Conservation (phyloP, 208 protist species). For the Wallacemonas sp. region DNA sequence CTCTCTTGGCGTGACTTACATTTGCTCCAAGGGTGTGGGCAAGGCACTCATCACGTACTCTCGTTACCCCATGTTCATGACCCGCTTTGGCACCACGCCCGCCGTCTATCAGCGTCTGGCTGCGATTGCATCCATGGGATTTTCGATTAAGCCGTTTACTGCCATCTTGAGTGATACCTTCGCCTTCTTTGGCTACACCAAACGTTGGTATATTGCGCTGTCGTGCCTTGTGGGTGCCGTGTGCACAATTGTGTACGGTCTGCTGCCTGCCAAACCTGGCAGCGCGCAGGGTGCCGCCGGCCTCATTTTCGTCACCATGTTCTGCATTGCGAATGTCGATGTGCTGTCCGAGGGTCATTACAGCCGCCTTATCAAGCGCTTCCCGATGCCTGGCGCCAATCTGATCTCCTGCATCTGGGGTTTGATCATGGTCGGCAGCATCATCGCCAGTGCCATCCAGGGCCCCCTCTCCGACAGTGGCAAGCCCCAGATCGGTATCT, state of each 20-base stretch:
- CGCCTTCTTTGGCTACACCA: slow-evolving; percentile 41
- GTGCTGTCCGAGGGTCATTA: slow-evolving; percentile 45
- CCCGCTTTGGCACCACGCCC: slow-evolving; percentile 17
- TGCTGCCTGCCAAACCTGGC: slow-evolving; percentile 19
- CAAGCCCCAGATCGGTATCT: slow-evolving; percentile 24
- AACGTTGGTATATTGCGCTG: slow-evolving; percentile 36
- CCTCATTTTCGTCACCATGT: slow-evolving; percentile 33
- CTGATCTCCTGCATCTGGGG: slow-evolving; percentile 43
- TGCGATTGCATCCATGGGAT: slow-evolving; percentile 31
- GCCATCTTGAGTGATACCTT: slow-evolving; percentile 39
- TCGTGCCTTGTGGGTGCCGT: slow-evolving; percentile 26
- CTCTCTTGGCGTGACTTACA: slow-evolving; percentile 31
- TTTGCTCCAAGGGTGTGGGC: slow-evolving; percentile 35
- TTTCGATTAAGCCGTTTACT: slow-evolving; percentile 44
- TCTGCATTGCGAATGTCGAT: slow-evolving; percentile 39
- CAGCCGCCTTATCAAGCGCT: slow-evolving; percentile 33
- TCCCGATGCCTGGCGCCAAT: slow-evolving; percentile 21
- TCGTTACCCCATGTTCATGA: slow-evolving; percentile 40
- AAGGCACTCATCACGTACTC: slow-evolving; percentile 25
- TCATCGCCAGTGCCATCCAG: slow-evolving; percentile 31
- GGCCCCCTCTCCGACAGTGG: slow-evolving; percentile 34
- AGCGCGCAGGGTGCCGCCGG: slow-evolving; percentile 24
- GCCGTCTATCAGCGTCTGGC: slow-evolving; percentile 31
- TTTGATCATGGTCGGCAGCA: slow-evolving; percentile 23
- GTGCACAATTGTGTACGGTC: slow-evolving; percentile 25